Percentiles rank a stretch among this genome's conserved stretches.
These are phyloP conservation scores for Aureobasidium sp. DNA, from an alignment of 2,329 filamentous ascomycete genomes.

Conservation along the genomic window DNA sequence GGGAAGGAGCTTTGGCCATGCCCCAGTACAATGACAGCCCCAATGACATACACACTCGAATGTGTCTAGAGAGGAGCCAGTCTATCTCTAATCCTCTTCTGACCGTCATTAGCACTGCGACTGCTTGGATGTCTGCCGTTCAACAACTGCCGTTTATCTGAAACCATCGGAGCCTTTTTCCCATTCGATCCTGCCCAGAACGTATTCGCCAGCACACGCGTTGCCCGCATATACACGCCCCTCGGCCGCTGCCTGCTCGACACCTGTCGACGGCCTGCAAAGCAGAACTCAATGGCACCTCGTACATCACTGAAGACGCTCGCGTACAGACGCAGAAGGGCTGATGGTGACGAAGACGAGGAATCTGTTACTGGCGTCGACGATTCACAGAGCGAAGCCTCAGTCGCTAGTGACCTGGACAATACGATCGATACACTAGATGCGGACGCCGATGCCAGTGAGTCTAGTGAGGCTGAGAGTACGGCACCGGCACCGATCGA, in stretches of 20 bases:
- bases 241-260: neutral
- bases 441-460: conserved; percentile 41
- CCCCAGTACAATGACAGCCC: neutral
- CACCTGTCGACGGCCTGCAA: neutral
- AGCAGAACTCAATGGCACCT: conserved; percentile 35
- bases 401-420: conserved; percentile 47
- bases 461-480: conserved; percentile 45
- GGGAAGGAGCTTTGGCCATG: conserved; percentile 1
- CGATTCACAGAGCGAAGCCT: conserved; percentile 56
- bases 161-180: neutral
- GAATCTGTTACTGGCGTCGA: conserved; percentile 44
- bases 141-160: neutral
- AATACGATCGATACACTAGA: conserved; percentile 34
- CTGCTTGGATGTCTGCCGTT: neutral
- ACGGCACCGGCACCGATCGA: conserved; percentile 16
- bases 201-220: neutral
- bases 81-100: neutral
- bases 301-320: conserved; percentile 51
- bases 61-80: neutral
- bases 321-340: conserved; percentile 58
- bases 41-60: neutral
- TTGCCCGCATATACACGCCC: neutral
- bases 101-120: neutral
- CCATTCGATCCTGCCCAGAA: neutral
- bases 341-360: conserved; percentile 64